Base-by-base conservation (phyloP, 352 stramenopile species). In the Globisporangium viniferum region DNA sequence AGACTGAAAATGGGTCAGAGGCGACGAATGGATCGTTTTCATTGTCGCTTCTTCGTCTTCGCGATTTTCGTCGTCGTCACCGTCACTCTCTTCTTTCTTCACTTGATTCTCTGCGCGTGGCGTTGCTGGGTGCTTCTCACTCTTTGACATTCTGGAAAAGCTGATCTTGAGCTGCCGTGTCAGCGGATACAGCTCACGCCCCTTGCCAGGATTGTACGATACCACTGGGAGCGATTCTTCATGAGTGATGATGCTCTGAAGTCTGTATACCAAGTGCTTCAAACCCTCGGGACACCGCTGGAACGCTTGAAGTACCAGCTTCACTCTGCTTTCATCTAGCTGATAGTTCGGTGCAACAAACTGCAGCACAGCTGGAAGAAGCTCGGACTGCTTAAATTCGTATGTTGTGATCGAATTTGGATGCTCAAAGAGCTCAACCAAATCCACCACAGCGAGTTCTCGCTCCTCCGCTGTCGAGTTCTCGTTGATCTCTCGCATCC, bases 1-100 rank as follows among this genome's bases (percentile, higher is more conserved):
- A n/a, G 86, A 93, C 68, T 93, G 85, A n/a, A 93, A 95, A 46
- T 92, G 80, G 3, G 86, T 92, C 49, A 95, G 69, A 7, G 88
- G 81, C 5, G 86, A 93, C n/a, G 81, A 75, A 24, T 92, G 77
- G 18, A 94, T 90, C 20, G 80, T 76, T 54, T 85, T 77, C 41
- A 59, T 66, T 53, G 72, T 66, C 6, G 58, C 5, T 22, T 59
- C 58, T 36, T 53, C 54, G 24, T 71, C 67, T 3, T 70, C 46
- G 4, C 29, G 36, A 18, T 62, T 36, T 6, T 51, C 33, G 5
- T 53, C 41, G 10, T 55, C 49, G n/a, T 39, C 46, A 14, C 51
- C 27, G n/a, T 24, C 51, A 12, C 48, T 27, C 24, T n/a, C 22
- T 6, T 44, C 31, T 15, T 57, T 62, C n/a, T 61, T 46, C 18